Conservation (phyloP, 768 basidiomycete species). For the Boletus speciosus region DNA sequence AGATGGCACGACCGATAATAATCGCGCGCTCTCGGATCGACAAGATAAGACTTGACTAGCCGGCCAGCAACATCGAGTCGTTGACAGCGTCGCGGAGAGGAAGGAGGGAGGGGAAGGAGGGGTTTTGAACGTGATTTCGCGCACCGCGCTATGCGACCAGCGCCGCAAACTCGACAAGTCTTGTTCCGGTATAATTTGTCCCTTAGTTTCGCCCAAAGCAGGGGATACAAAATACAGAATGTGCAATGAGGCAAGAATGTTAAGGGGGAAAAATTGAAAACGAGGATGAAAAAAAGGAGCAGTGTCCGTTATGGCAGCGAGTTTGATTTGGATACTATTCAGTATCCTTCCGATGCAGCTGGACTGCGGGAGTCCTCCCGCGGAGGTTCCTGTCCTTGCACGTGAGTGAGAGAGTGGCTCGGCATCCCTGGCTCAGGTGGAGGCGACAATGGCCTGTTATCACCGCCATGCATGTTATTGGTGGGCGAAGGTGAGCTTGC, state of each 20-base stretch:
- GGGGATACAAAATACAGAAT: conserved; percentile 34
- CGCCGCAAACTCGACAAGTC: conserved; percentile 27
- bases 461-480: conserved; percentile 38
- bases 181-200: conserved; percentile 15
- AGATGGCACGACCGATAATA: conserved; percentile 33
- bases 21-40: conserved; percentile 35
- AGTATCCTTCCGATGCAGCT: conserved; percentile 31
- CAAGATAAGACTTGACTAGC: conserved; percentile 25
- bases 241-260: conserved; percentile 33
- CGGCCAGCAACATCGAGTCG: conserved; percentile 39
- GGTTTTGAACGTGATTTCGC: conserved; percentile 23
- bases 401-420: conserved; percentile 50
- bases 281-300: conserved; percentile 35
- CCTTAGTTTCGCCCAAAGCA: conserved; percentile 25
- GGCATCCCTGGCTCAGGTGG: conserved; percentile 53
- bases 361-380: conserved; percentile 57
- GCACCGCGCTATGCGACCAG: conserved; percentile 36
- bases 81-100: conserved; percentile 28
- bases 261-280: conserved; percentile 24
- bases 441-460: conserved; percentile 57
- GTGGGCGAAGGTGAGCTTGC: conserved; percentile 56
- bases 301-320: conserved; percentile 25
- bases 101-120: conserved; percentile 2
- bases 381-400: conserved; percentile 58
- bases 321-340: conserved; percentile 17